Base-by-base conservation (phyloP, 176 grass and related monocot species). In the Olyra latifolia region DNA sequence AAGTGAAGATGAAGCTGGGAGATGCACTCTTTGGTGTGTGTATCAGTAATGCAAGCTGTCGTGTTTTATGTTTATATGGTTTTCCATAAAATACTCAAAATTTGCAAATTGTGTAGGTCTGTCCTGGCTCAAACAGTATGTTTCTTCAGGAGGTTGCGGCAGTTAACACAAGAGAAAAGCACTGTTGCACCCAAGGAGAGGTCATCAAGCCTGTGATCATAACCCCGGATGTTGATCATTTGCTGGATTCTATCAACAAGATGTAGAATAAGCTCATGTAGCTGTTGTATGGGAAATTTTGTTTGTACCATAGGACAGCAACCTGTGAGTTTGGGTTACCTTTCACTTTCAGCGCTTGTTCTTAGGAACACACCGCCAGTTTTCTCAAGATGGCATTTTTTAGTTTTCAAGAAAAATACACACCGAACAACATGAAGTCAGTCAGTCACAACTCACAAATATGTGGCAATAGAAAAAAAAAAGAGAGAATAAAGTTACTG, bases 1-100 rank as follows among this genome's bases (percentile, higher is more conserved):
- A 93, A 91, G 86, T 99, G 43, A 99, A 95, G 87, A 95, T 95
- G 96, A 93, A 91, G 75, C 64, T 95, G 0, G 84, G 90, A 52
- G 88, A 93, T 59, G 32, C 62, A 24, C 49, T 93, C 19, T 95
- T 91, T 79, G 81, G 95, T 84, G 96, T 95, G 57, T 93, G 95
- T 89, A 82, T 77, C 3, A 30, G 22, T 60, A 16, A 23, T 58
- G 13, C 42, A 42, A 84, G 54, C 11, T 24, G 5, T 44, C 62
- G 43, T 48, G 15, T 52, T 83, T 16, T 55, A 25, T 80, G 6
- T 40, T 30, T 28, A 4, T 16, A 22, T 72, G 27, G 44, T 78
- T 62, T 80, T 58, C n/a, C 7, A 4, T 70, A 54, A 45, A 56
- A 47, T 50, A 47, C 38, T 55, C 1, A 68, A 57, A 19, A 62